phyloP scores from a whole-genome alignment of 495 filamentous ascomycete species.

The Xylaria cubensis region DNA sequence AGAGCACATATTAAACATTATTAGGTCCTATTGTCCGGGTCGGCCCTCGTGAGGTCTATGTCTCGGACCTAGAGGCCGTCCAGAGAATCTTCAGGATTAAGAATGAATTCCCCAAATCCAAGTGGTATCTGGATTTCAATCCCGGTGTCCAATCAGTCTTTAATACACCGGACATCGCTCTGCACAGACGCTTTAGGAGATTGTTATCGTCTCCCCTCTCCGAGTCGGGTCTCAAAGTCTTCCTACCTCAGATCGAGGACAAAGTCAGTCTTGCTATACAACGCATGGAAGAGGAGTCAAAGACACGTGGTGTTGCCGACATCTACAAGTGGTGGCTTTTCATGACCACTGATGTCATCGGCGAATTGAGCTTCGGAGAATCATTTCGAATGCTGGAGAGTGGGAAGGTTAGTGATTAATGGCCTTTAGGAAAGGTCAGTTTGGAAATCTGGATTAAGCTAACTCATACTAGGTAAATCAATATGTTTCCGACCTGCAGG shows the following conservation, averaged over 20 bases:
- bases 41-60: constrained; percentile 60
- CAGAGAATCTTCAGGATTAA: constrained; percentile 32
- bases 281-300: constrained; percentile 45
- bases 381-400: constrained; percentile 60
- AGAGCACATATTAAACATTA: background rate
- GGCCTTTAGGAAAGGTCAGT: constrained; percentile 29
- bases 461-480: constrained; percentile 44
- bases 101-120: constrained; percentile 32
- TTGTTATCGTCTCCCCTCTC: constrained; percentile 56
- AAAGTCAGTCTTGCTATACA: constrained; percentile 52
- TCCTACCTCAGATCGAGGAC: constrained; percentile 45
- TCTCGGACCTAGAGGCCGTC: constrained; percentile 40
- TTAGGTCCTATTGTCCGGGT: constrained; percentile 59
- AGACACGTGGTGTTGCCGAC: constrained; percentile 45
- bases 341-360: constrained; percentile 62
- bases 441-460: background rate
- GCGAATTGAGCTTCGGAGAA: constrained; percentile 61
- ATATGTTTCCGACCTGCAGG: constrained; percentile 49
- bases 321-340: constrained; percentile 64
- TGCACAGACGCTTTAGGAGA: constrained; percentile 48
- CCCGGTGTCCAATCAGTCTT: constrained; percentile 41
- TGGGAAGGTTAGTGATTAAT: constrained; percentile 46
- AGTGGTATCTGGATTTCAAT: constrained; percentile 33
- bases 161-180: constrained; percentile 38
- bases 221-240: constrained; percentile 50